Percentiles rank a stretch among this genome's conserved stretches.
These are phyloP conservation scores for Pelargonium nanum DNA, from an alignment of 345 rosid genomes.

Conservation along the genomic window DNA sequence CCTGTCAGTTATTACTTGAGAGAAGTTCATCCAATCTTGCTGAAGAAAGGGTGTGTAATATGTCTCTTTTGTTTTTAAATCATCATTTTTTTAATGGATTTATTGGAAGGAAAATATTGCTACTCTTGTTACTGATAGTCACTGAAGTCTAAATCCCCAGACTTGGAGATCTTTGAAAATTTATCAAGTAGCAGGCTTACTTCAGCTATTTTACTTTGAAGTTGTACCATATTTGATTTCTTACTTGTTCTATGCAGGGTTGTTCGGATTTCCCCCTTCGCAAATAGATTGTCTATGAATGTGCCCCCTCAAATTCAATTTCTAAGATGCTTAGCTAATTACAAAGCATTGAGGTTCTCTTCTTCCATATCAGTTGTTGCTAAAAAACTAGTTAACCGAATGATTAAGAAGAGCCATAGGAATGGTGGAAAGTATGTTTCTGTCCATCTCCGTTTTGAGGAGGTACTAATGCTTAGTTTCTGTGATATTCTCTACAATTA, in stretches of 20 bases:
- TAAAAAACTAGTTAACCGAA: slow-evolving; percentile 48
- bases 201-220: neutral
- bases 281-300: slow-evolving; percentile 94
- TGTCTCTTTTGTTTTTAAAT: neutral
- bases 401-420: slow-evolving; percentile 62
- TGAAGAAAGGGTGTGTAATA: slow-evolving; percentile 52
- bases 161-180: neutral
- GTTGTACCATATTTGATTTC: slow-evolving; percentile 5
- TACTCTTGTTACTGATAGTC: slow-evolving; percentile 2
- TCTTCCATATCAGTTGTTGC: slow-evolving; percentile 49
- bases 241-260: slow-evolving; percentile 43
- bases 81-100: neutral
- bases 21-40: slow-evolving; percentile 59
- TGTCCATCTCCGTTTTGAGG: slow-evolving; percentile 86
- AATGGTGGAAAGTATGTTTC: slow-evolving; percentile 72
- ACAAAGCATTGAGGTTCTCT: slow-evolving; percentile 72
- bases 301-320: slow-evolving; percentile 76
- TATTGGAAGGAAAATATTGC: neutral
- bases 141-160: neutral
- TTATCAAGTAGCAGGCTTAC: neutral
- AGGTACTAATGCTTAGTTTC: slow-evolving; percentile 32
- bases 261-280: slow-evolving; percentile 77
- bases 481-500: slow-evolving; percentile 2
- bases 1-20: slow-evolving; percentile 46
- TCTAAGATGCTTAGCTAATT: slow-evolving; percentile 80